Evolutionary conservation across 192 early-diverging fungal species (phyloP).

Genomic region (Funneliformis geosporum): DNA sequence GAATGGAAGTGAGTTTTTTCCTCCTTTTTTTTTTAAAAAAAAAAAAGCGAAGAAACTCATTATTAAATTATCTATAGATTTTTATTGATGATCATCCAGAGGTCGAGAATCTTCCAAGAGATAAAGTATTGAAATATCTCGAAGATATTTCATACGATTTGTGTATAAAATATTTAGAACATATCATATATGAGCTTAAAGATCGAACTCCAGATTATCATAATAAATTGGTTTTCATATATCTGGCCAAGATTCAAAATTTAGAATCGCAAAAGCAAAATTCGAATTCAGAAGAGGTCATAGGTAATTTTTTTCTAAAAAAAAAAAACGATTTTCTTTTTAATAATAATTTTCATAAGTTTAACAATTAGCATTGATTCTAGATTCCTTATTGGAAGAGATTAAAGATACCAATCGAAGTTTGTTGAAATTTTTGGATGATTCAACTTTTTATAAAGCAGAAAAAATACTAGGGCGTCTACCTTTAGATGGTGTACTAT

Average conservation of each 20-base stretch:
- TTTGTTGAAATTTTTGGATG: slow-evolving; percentile 70
- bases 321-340: background rate
- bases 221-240: slow-evolving; percentile 78
- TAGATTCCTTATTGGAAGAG: slow-evolving; percentile 10
- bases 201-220: slow-evolving; percentile 74
- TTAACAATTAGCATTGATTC: background rate
- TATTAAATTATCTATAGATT: slow-evolving; percentile 38
- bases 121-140: slow-evolving; percentile 66
- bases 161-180: slow-evolving; percentile 75
- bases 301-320: too few relatives aligned
- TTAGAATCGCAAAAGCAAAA: slow-evolving; percentile 32
- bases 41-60: too few relatives aligned
- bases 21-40: background rate
- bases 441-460: slow-evolving; percentile 70
- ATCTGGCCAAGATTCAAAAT: slow-evolving; percentile 68
- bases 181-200: slow-evolving; percentile 71
- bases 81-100: slow-evolving; percentile 60
- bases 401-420: slow-evolving; percentile 37
- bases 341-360: slow-evolving; percentile 18
- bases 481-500: slow-evolving; percentile 65
- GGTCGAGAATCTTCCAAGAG: slow-evolving; percentile 63
- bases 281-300: slow-evolving; percentile 30
- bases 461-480: slow-evolving; percentile 73
- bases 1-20: slow-evolving; percentile 62
- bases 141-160: slow-evolving; percentile 65